phyloP scores from a whole-genome alignment of 2,329 filamentous ascomycete genomes.

The Scytalidium sp. region DNA sequence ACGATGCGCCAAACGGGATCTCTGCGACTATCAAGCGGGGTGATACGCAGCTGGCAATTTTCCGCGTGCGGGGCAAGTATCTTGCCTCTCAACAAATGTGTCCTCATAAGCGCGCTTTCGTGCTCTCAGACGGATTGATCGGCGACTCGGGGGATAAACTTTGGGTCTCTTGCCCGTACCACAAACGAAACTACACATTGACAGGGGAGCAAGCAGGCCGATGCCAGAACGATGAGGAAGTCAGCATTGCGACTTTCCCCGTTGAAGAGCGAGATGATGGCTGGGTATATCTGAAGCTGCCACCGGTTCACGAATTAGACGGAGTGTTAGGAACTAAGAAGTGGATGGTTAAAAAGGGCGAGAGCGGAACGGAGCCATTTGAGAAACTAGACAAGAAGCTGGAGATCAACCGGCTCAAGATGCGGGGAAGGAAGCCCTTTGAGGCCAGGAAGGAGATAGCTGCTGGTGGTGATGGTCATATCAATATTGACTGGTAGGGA shows the following conservation, averaged over 20 bases:
- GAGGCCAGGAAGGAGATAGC: conserved; percentile 16
- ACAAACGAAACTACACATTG: conserved; percentile 87
- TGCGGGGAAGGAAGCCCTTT: conserved; percentile 22
- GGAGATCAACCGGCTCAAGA: conserved; percentile 20
- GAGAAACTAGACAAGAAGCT: conserved; percentile 28
- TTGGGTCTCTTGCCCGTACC: conserved; percentile 85
- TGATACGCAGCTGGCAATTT: conserved; percentile 85
- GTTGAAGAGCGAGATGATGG: conserved; percentile 74
- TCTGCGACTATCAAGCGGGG: conserved; percentile 78
- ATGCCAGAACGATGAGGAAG: conserved; percentile 69
- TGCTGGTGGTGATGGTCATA: conserved; percentile 13
- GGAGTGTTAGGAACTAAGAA: conserved; percentile 71
- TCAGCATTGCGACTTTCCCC: conserved; percentile 81
- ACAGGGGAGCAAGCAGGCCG: conserved; percentile 61
- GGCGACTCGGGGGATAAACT: conserved; percentile 60
- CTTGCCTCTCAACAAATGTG: conserved; percentile 94
- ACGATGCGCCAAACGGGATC: conserved; percentile 67
- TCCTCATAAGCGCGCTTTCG: conserved; percentile 85
- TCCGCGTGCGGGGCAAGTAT: conserved; percentile 76
- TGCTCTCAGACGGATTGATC: conserved; percentile 81
- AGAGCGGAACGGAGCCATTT: conserved; percentile 40
- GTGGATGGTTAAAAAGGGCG: conserved; percentile 75
- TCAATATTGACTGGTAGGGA: conserved; percentile 25
- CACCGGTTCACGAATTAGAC: conserved; percentile 78
- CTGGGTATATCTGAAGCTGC: conserved; percentile 76